phyloP scores from a whole-genome alignment of 2,329 filamentous ascomycete genomes.

The Nemania diffusa region DNA sequence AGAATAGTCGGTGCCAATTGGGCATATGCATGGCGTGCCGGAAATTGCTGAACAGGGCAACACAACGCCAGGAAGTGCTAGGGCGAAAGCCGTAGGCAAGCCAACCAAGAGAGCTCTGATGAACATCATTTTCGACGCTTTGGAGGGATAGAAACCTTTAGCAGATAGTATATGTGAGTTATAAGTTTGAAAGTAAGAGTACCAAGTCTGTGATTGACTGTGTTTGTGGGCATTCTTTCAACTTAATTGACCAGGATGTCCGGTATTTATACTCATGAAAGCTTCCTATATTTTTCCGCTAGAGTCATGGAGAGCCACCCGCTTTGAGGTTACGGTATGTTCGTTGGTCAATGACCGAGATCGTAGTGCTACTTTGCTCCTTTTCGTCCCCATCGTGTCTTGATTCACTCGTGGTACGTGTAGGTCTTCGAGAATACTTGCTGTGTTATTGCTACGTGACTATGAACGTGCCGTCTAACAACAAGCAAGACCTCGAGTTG shows the following conservation, averaged over 20 bases:
- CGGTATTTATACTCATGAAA: slow-evolving; percentile 16
- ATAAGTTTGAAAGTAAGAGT: not conserved
- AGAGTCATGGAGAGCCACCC: too few species aligned
- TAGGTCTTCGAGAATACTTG: not conserved
- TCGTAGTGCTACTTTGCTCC: not conserved
- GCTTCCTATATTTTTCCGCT: not conserved
- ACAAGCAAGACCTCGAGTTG: not conserved
- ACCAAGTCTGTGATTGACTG: not conserved
- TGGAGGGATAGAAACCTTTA: not conserved
- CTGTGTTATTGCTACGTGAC: not conserved
- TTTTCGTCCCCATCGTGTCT: not conserved
- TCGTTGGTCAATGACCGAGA: not conserved
- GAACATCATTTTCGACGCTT: slow-evolving; percentile 21
- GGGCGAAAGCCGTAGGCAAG: slow-evolving; percentile 14
- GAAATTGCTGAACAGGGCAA: slow-evolving; percentile 31
- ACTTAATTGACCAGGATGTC: not conserved
- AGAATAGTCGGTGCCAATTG: slow-evolving; percentile 22
- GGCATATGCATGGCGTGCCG: slow-evolving; percentile 31
- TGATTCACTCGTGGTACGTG: not conserved
- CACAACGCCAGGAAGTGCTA: not conserved
- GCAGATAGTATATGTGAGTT: not conserved
- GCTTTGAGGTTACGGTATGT: not conserved
- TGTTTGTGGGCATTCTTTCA: not conserved
- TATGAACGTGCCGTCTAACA: slow-evolving; percentile 5
- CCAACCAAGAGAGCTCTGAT: slow-evolving; percentile 2